Evolutionary conservation across 1,284 basidiomycete genomes (phyloP).

Genomic region (Cutaneotrichosporon sp.): DNA sequence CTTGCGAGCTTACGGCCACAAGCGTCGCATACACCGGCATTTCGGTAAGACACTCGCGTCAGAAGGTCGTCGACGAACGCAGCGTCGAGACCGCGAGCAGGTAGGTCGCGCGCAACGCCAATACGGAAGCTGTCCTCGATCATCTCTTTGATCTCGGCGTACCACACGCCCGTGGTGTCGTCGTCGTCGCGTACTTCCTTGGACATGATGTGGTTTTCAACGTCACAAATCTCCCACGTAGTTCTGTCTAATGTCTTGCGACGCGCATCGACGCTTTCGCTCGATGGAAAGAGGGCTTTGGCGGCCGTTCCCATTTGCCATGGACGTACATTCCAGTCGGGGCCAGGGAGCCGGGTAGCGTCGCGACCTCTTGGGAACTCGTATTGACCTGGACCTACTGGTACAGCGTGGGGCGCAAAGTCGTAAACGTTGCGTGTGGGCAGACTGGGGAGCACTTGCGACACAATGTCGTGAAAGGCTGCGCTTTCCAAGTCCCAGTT

Average conservation of each 20-base stretch:
- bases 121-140: conserved; percentile 16
- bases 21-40: not conserved
- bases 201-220: conserved; percentile 22
- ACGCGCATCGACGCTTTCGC: conserved; percentile 7
- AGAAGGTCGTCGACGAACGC: conserved; percentile 15
- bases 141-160: conserved; percentile 19
- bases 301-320: conserved; percentile 32
- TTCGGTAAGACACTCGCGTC: not conserved
- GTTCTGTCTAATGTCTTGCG: conserved; percentile 3
- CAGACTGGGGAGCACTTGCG: conserved; percentile 30
- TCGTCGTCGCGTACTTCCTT: conserved; percentile 25
- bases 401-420: conserved; percentile 28
- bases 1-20: conserved; percentile 1
- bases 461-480: conserved; percentile 27
- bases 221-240: conserved; percentile 19
- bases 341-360: conserved; percentile 24
- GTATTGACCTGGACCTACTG: conserved; percentile 7
- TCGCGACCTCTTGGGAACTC: conserved; percentile 13
- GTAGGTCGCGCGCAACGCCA: conserved; percentile 23
- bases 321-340: conserved; percentile 30
- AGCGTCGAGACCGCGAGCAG: conserved; percentile 21
- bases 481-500: conserved; percentile 11
- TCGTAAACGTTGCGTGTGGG: conserved; percentile 26
- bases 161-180: conserved; percentile 26
- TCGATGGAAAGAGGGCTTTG: conserved; percentile 30